These are phyloP conservation scores for Corrigiola litoralis DNA, from an alignment of 179 eudicot genomes.

Conservation along the genomic window DNA sequence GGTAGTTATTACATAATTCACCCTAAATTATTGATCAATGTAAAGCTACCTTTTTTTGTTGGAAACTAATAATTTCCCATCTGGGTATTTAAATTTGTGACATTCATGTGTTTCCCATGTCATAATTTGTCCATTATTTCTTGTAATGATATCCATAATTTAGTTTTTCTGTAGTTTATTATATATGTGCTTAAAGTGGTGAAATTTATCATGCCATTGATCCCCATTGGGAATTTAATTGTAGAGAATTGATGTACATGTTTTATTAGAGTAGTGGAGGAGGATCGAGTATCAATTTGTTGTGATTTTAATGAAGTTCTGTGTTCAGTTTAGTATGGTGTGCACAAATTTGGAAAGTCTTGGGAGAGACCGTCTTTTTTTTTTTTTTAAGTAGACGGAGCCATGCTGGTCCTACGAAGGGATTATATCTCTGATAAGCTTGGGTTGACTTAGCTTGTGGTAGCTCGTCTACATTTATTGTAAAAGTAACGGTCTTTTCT, in stretches of 20 bases:
- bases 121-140: not conserved
- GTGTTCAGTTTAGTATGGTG: not conserved
- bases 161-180: not conserved
- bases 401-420: too few relatives aligned
- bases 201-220: too few relatives aligned
- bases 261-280: not conserved
- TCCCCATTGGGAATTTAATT: not conserved
- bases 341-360: too few relatives aligned
- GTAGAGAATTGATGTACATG: not conserved
- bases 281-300: not conserved
- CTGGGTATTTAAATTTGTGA: not conserved
- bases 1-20: conserved; percentile 14
- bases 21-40: not conserved
- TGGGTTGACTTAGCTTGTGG: too few relatives aligned
- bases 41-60: not conserved
- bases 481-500: too few relatives aligned
- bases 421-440: too few relatives aligned
- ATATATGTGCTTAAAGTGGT: not conserved
- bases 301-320: not conserved
- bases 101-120: not conserved
- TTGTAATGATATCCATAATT: not conserved
- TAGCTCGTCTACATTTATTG: too few relatives aligned
- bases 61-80: not conserved
- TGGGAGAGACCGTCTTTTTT: too few relatives aligned
- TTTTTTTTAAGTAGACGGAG: too few relatives aligned